Conservation (phyloP, 2,329 filamentous ascomycete genomes). For the Malbranchea cinnamomea region DNA sequence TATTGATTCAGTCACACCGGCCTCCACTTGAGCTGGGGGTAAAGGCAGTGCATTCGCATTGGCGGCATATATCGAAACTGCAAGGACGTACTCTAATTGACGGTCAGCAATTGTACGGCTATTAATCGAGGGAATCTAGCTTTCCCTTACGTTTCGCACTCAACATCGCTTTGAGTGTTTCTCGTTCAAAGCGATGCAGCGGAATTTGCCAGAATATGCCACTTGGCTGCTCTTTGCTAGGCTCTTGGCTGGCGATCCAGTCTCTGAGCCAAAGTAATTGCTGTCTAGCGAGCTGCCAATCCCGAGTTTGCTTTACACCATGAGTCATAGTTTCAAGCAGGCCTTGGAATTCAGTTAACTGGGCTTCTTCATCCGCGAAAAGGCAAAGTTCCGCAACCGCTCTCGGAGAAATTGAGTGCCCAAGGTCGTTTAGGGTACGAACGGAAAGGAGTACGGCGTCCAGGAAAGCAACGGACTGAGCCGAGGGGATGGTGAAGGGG, state of each 20-base stretch:
- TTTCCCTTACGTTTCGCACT: constrained; percentile 30
- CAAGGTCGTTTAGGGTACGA: constrained; percentile 24
- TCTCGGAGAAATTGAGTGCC: constrained; percentile 22
- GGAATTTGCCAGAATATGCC: constrained; percentile 36
- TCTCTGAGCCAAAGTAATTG: constrained; percentile 46
- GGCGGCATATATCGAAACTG: constrained; percentile 24
- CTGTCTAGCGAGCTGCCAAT: constrained; percentile 34
- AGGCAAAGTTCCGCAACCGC: constrained; percentile 36
- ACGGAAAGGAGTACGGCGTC: constrained; percentile 27
- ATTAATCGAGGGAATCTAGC: no score
- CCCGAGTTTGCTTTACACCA: constrained; percentile 29
- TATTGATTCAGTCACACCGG: constrained; percentile 36
- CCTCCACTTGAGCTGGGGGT: constrained; percentile 33
- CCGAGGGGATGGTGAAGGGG: constrained; percentile 25
- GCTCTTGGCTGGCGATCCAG: constrained; percentile 33
- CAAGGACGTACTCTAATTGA: constrained; percentile 25
- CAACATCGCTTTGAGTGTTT: constrained; percentile 42
- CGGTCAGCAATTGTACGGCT: no score
- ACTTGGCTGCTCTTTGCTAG: constrained; percentile 13
- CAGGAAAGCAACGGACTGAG: constrained; percentile 25
- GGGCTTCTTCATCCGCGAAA: constrained; percentile 36
- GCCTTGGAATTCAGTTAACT: constrained; percentile 37
- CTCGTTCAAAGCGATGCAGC: constrained; percentile 36
- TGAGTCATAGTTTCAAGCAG: constrained; percentile 35
- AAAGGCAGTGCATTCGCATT: constrained; percentile 21